Evolutionary conservation across 1,139 yeast genomes (phyloP).

Genomic region (Pichia sp.): DNA sequence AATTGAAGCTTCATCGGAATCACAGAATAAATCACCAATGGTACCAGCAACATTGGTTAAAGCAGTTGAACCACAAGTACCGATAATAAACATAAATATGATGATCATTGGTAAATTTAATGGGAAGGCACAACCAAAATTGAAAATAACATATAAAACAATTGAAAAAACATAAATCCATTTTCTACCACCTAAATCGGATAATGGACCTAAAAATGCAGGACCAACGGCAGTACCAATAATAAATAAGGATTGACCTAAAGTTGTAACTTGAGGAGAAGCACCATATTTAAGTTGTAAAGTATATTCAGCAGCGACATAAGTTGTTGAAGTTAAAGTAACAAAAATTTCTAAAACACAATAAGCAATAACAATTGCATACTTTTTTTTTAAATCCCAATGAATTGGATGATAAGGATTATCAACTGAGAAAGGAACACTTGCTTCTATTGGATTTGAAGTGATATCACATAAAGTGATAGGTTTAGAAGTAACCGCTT

Average conservation of each 20-base stretch:
- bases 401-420: constrained; percentile 29
- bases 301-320: constrained; percentile 26
- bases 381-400: constrained; percentile 25
- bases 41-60: constrained; percentile 31
- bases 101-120: constrained; percentile 30
- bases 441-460: constrained; percentile 25
- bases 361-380: constrained; percentile 21
- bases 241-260: constrained; percentile 30
- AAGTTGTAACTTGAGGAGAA: constrained; percentile 27
- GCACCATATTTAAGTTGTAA: constrained; percentile 24
- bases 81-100: constrained; percentile 30
- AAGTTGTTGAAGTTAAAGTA: constrained; percentile 28
- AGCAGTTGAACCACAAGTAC: constrained; percentile 32
- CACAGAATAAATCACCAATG: constrained; percentile 29
- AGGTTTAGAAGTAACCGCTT: constrained; percentile 17
- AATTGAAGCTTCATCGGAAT: constrained; percentile 30
- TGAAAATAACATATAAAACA: constrained; percentile 46
- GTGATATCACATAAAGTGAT: constrained; percentile 21
- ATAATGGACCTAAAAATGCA: constrained; percentile 55
- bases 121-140: constrained; percentile 54
- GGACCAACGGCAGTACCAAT: constrained; percentile 55
- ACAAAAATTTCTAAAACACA: constrained; percentile 27
- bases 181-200: constrained; percentile 66
- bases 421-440: constrained; percentile 22
- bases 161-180: constrained; percentile 59